Base-by-base conservation (phyloP, 257 asterid species). In the Nicotiana undulata region DNA sequence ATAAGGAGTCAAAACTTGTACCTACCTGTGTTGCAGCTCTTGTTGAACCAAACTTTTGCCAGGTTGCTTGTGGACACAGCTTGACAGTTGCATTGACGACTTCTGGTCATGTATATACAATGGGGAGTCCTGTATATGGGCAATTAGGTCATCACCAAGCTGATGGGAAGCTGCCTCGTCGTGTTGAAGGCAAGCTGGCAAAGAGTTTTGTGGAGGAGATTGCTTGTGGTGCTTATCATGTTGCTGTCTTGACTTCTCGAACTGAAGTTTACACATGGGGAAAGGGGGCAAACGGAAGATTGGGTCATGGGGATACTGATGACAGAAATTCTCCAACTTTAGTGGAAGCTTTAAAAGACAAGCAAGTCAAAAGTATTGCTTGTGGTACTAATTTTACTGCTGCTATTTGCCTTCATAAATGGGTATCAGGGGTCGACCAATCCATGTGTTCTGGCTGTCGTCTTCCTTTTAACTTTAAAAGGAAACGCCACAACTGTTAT, bases 211-310 rank as follows among this genome's bases (percentile, higher is more conserved):
- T 94, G 61, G 98, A 94, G 88, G 97, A 94, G 86, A 92, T 94
- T 81, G 88, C 96, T 81, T 94, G 97, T 87, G 98, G 98, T 67
- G 97, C 97, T 82, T 94, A 92, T 88, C 98, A 94, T 85, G 97
- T 91, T 81, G 97, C 97, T 6, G 95, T 94, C 60, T 85, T 94
- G 88, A 92, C 97, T 66, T 92, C 97, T 26, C 88, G 92, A 82
- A 91, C 97, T 79, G 98, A 94, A 87, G 98, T 94, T 75, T 94
- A 90, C 89, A 94, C 97, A 6, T 94, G 98, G 98, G 98, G 98
- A 49, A 94, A 94, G 86, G 98, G 98, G 68, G 92, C 92, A 64
- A 94, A 92, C 84, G 98, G 98, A 78, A 90, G 98, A 88, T 86
- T 94, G 82, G 98, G 98, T 76, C 97, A 94, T 61, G 98, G 98